Percentiles rank a stretch among this genome's conserved stretches.
phyloP scores from a whole-genome alignment of 768 basidiomycete genomes.

The Mycena maculata region DNA sequence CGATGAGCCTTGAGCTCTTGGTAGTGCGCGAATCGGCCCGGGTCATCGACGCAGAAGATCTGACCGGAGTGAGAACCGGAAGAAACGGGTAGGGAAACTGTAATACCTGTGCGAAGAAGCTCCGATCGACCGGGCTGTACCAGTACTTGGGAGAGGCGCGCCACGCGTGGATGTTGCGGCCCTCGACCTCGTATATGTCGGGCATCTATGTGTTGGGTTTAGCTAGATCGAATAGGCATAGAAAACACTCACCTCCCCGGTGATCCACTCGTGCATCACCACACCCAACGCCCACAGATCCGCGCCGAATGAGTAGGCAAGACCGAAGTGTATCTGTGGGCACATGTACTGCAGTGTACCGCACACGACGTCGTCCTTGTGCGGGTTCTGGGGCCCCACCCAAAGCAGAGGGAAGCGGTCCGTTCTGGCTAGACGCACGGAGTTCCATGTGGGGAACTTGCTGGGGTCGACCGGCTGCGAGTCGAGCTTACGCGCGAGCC shows the following conservation, averaged over 20 bases:
- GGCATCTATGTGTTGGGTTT: not conserved
- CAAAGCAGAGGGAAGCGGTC: slow-evolving; percentile 9
- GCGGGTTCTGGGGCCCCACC: slow-evolving; percentile 7
- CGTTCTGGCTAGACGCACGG: not conserved
- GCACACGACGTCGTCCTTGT: not conserved
- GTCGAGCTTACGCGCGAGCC: not conserved
- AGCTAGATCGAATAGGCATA: not conserved
- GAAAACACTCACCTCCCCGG: not conserved
- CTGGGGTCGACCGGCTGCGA: rapidly evolving
- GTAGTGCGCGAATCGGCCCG: no score
- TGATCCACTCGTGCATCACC: not conserved
- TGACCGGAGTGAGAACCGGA: not conserved
- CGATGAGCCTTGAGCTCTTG: not conserved
- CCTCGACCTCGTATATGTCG: no score
- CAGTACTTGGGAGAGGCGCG: no score
- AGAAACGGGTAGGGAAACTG: no score
- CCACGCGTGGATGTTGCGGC: no score
- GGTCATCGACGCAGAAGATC: no score
- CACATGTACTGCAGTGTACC: not conserved
- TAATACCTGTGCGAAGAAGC: no score
- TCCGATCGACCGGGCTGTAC: not conserved
- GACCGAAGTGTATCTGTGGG: not conserved
- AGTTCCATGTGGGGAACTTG: not conserved
- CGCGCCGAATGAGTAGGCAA: slow-evolving; percentile 5
- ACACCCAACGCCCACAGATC: slow-evolving; percentile 1